Evolutionary conservation across 2,329 filamentous ascomycete species (phyloP).

Genomic region (Pseudogymnoascus sp.): DNA sequence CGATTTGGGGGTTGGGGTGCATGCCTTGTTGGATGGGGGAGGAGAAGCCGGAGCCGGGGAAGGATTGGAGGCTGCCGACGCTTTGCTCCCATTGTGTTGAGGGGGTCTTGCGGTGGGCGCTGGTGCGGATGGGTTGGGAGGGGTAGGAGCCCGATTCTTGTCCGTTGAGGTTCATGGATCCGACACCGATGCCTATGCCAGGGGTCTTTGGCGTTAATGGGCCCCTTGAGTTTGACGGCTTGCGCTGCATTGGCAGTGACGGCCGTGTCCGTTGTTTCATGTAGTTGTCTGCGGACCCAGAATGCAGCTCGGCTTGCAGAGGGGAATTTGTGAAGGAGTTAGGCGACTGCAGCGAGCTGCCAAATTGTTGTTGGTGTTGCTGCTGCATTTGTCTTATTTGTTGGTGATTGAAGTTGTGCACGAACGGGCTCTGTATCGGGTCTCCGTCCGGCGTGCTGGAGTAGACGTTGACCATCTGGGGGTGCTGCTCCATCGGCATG

Average conservation of each 20-base stretch:
- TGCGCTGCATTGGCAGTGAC: conserved; percentile 59
- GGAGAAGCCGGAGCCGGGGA: conserved; percentile 80
- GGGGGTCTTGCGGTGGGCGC: conserved; percentile 70
- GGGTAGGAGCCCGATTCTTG: conserved; percentile 66
- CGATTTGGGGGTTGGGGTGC: conserved; percentile 65
- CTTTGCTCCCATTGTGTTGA: conserved; percentile 90
- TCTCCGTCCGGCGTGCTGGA: conserved; percentile 88
- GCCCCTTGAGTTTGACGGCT: conserved; percentile 66
- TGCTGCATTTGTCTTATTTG: conserved; percentile 66
- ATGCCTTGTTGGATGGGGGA: conserved; percentile 67
- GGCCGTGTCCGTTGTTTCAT: conserved; percentile 51
- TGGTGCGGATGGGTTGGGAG: conserved; percentile 69
- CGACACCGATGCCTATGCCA: conserved; percentile 51
- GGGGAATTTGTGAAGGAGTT: conserved; percentile 45
- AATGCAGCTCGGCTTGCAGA: conserved; percentile 43
- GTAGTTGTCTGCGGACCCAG: conserved; percentile 42
- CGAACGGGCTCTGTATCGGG: conserved; percentile 85
- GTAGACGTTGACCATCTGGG: conserved; percentile 66
- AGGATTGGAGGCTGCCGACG: conserved; percentile 75
- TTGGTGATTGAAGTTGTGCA: conserved; percentile 67
- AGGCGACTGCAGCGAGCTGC: conserved; percentile 47
- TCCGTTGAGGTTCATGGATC: conserved; percentile 61
- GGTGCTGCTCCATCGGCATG: conserved; percentile 55
- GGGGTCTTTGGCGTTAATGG: conserved; percentile 86
- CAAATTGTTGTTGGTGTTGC: conserved; percentile 46